These are phyloP conservation scores for Epicoccum sorghinum DNA, from an alignment of 2,329 filamentous ascomycete genomes.

Conservation along the genomic window DNA sequence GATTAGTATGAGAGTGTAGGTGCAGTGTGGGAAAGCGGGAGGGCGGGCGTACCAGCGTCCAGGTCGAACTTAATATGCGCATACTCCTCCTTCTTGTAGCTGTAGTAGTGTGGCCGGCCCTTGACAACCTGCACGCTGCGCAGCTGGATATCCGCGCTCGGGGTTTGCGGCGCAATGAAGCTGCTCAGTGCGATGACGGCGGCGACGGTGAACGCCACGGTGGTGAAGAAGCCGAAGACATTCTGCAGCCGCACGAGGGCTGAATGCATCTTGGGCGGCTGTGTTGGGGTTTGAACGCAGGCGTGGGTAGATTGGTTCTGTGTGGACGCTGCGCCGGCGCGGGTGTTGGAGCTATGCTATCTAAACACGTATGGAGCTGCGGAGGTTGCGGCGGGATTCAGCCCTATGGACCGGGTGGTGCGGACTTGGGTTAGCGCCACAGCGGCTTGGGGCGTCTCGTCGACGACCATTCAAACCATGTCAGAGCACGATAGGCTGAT, in stretches of 20 bases:
- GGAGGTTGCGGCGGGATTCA: neutral
- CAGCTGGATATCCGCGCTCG: conserved; percentile 67
- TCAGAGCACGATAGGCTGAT: too few relatives aligned
- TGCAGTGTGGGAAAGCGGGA: neutral
- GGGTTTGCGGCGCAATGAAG: conserved; percentile 71
- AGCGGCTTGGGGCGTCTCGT: too few relatives aligned
- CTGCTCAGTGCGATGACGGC: conserved; percentile 82
- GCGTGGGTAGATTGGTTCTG: too few relatives aligned
- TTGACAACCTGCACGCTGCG: conserved; percentile 87
- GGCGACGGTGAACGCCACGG: conserved; percentile 82
- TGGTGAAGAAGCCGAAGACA: conserved; percentile 98
- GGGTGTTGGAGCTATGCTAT: neutral
- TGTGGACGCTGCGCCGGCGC: neutral
- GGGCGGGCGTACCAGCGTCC: conserved; percentile 65
- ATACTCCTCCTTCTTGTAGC: conserved; percentile 90
- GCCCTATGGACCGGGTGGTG: too few relatives aligned
- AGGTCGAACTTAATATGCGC: conserved; percentile 93
- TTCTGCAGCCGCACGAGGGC: conserved; percentile 84
- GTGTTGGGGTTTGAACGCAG: neutral
- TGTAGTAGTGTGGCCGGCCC: conserved; percentile 96
- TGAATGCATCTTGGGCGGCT: conserved; percentile 73
- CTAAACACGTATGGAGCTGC: neutral
- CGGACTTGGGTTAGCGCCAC: neutral
- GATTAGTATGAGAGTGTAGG: neutral
- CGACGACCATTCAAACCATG: too few relatives aligned